Percentiles rank a stretch among this genome's conserved stretches.
Conservation (phyloP, 257 asterid species). For the Capsicum baccatum region DNA sequence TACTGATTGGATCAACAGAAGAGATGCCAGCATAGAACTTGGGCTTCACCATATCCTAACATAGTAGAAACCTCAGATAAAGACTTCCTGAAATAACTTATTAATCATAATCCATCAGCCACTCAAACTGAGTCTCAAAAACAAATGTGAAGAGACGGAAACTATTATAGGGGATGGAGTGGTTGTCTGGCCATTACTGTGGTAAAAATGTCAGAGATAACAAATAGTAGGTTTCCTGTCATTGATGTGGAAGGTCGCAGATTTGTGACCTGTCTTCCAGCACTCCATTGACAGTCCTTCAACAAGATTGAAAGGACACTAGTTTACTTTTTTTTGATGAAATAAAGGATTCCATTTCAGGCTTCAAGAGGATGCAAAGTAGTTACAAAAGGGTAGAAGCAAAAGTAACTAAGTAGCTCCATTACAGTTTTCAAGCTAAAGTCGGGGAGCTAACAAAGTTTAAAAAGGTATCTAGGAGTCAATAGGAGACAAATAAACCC, state of each 20-base stretch:
- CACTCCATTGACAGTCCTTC: slow-evolving; percentile 14
- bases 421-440: too few species aligned
- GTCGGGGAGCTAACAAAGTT: too few species aligned
- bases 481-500: too few species aligned
- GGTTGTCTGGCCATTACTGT: neutral
- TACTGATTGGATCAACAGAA: neutral
- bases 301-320: neutral
- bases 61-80: neutral
- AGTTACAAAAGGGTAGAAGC: too few species aligned
- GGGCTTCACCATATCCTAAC: neutral
- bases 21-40: neutral
- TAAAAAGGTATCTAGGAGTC: too few species aligned
- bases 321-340: neutral
- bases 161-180: neutral
- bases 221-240: neutral
- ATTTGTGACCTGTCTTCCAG: neutral
- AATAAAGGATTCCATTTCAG: too few species aligned
- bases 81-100: slow-evolving; percentile 22
- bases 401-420: too few species aligned
- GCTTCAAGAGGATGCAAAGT: too few species aligned
- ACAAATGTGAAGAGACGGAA: neutral
- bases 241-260: slow-evolving; percentile 6
- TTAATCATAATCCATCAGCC: neutral
- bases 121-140: neutral
- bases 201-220: neutral